Evolutionary conservation across 2,329 filamentous ascomycete genomes (phyloP).

Genomic region (Endothia cerciana): DNA sequence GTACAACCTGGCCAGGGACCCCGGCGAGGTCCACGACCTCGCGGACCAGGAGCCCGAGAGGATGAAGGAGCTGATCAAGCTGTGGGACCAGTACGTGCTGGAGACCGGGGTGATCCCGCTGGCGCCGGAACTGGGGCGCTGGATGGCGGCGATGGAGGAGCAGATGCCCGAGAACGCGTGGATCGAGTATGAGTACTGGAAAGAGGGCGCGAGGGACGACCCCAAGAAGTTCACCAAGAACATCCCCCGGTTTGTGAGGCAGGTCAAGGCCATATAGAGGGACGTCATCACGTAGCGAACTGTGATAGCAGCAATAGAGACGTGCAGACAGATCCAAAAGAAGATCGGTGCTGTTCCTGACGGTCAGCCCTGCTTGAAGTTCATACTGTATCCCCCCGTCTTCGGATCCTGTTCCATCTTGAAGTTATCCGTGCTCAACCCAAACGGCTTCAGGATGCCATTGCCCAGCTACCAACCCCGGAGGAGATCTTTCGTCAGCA

Average conservation of each 20-base stretch:
- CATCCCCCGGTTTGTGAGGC: constrained; percentile 28
- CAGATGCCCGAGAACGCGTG: constrained; percentile 69
- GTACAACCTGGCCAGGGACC: constrained; percentile 50
- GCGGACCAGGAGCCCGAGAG: constrained; percentile 39
- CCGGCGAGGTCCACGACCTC: constrained; percentile 48
- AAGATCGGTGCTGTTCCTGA: not conserved
- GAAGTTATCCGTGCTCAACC: constrained; percentile 91
- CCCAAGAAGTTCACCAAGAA: constrained; percentile 45
- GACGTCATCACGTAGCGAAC: not conserved
- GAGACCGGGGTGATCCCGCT: constrained; percentile 65
- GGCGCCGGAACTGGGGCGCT: constrained; percentile 60
- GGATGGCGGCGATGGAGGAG: constrained; percentile 63
- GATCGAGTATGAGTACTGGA: constrained; percentile 70
- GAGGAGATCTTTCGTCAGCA: not conserved
- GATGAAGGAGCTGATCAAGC: constrained; percentile 38
- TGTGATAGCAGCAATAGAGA: not conserved
- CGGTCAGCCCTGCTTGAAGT: constrained; percentile 58
- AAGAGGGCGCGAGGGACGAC: constrained; percentile 46
- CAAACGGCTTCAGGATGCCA: constrained; percentile 89
- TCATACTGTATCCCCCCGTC: constrained; percentile 92
- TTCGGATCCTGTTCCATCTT: constrained; percentile 90
- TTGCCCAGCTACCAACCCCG: constrained; percentile 66
- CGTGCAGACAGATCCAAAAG: not conserved
- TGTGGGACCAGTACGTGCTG: constrained; percentile 45
- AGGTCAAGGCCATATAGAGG: constrained; percentile 28